Evolutionary conservation across 805 yeast genomes (phyloP), one percentile per base, ranked within the genome.

Genomic region (Brettanomyces custersianus): DNA sequence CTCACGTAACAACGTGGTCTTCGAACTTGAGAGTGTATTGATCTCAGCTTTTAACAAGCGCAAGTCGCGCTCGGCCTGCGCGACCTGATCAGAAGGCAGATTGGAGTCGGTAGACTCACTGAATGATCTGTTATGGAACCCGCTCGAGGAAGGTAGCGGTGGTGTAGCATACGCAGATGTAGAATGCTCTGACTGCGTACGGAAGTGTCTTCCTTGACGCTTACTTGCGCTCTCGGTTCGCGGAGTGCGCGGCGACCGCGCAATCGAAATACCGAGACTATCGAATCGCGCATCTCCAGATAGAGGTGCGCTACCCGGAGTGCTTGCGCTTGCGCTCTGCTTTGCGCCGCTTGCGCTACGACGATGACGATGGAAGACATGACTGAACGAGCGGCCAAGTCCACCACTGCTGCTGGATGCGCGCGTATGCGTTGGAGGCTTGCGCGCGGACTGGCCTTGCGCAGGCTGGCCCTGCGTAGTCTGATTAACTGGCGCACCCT

Each of bases 1-100:
- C 27, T 80, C 86, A 29, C 59, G 62, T 16, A 60, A 39, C 24
- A 79, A 44, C 5, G 54, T 53, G 2, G 67, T 63, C 42, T 70
- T 74, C 2, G 63, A 57, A 2, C 63, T 35, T 2, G 54, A 49
- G 37, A 72, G 50, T 20, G 62, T 57, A 20, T 55, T 48, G 13
- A 72, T 44, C 39, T 72, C 78, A 17, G 49, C 40, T 41, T 58
- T 67, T 35, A 66, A 36, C 19, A 49, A 38, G 25, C 57, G 50
- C 37, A 67, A 45, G 36, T 64, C 70, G 29, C 60, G 53, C 41
- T 68, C 74, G n/a, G 57, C 45, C 23, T 52, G 47, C 4, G 55
- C 48, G 2, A 55, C 42, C 19, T 50, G 51, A n/a, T 48, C 45
- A 11, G 21, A 45, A 40, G 5, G 56, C 7, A 8, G 28, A 25